Conservation (phyloP, 805 yeast species). For the Candida takata region DNA sequence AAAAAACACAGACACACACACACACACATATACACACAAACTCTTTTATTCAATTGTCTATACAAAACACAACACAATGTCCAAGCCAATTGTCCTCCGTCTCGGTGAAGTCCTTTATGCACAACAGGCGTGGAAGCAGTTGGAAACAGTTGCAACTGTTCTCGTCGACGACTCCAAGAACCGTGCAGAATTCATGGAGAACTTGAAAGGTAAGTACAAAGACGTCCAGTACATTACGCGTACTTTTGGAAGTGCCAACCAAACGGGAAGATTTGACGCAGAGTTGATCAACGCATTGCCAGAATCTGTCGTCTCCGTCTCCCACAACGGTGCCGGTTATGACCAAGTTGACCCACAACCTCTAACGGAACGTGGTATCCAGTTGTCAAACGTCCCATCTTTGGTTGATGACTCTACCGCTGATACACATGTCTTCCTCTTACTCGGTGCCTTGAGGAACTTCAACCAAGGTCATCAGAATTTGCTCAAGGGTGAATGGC, state of each 20-base stretch:
- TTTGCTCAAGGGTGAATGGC: constrained; percentile 59
- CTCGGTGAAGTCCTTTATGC: constrained; percentile 58
- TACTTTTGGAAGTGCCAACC: constrained; percentile 43
- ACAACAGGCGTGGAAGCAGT: constrained; percentile 56
- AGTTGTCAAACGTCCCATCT: constrained; percentile 59
- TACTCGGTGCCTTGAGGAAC: constrained; percentile 59
- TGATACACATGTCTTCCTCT: constrained; percentile 56
- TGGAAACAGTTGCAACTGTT: constrained; percentile 39
- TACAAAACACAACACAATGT: constrained; percentile 1
- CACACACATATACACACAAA: no score
- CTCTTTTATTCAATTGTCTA: no score
- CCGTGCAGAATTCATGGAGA: constrained; percentile 30
- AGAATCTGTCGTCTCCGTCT: constrained; percentile 39
- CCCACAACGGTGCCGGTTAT: constrained; percentile 71
- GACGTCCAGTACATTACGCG: constrained; percentile 36
- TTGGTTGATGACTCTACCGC: constrained; percentile 70
- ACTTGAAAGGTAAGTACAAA: constrained; percentile 26
- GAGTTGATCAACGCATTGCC: constrained; percentile 55
- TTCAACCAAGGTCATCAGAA: constrained; percentile 53
- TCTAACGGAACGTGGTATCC: constrained; percentile 45
- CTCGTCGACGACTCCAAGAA: constrained; percentile 35
- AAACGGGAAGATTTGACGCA: constrained; percentile 60
- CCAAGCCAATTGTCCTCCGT: constrained; percentile 55
- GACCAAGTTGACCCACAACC: constrained; percentile 61
- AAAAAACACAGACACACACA: no score